Conservation (phyloP, 495 filamentous ascomycete species). For the Schizothecium vesticola region DNA sequence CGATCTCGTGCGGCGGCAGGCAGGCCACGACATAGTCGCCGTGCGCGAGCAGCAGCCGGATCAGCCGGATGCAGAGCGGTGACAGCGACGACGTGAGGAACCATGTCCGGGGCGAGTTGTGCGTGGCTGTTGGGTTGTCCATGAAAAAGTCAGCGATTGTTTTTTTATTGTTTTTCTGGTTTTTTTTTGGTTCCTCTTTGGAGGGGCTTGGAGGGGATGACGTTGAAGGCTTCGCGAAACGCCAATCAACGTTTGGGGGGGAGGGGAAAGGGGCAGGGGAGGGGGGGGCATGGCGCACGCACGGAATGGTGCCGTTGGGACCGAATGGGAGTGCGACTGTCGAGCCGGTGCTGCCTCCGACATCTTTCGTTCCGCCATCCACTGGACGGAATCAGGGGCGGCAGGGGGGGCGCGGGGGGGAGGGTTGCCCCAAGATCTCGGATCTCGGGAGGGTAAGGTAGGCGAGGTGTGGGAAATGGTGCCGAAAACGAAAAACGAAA, state of each 20-base stretch:
- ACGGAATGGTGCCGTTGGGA: conserved; percentile 47
- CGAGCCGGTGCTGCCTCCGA: conserved; percentile 38
- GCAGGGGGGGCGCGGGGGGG: not conserved
- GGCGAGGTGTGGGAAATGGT: not conserved
- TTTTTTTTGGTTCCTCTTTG: not conserved
- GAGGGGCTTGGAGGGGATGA: not conserved
- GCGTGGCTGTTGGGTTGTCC: conserved; percentile 41
- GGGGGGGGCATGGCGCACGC: conserved; percentile 32
- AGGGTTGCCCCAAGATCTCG: conserved; percentile 5
- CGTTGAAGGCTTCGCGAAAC: conserved; percentile 1
- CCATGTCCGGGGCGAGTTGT: conserved; percentile 69
- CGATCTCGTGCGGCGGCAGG: conserved; percentile 61
- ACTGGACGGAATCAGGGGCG: not conserved
- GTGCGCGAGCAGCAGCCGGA: conserved; percentile 71
- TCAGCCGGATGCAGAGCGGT: conserved; percentile 67
- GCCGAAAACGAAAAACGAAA: not conserved
- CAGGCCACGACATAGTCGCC: conserved; percentile 83
- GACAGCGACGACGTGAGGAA: conserved; percentile 79
- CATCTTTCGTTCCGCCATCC: conserved; percentile 29
- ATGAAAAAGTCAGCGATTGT: conserved; percentile 20
- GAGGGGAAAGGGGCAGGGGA: not conserved
- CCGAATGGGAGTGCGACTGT: conserved; percentile 33
- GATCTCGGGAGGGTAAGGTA: not conserved
- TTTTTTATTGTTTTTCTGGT: conserved; percentile 1
- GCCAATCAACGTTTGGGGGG: conserved; percentile 1